Evolutionary conservation across 2,329 filamentous ascomycete genomes (phyloP), one percentile per base, ranked within the genome.

Genomic region (Macrophomina phaseolina): DNA sequence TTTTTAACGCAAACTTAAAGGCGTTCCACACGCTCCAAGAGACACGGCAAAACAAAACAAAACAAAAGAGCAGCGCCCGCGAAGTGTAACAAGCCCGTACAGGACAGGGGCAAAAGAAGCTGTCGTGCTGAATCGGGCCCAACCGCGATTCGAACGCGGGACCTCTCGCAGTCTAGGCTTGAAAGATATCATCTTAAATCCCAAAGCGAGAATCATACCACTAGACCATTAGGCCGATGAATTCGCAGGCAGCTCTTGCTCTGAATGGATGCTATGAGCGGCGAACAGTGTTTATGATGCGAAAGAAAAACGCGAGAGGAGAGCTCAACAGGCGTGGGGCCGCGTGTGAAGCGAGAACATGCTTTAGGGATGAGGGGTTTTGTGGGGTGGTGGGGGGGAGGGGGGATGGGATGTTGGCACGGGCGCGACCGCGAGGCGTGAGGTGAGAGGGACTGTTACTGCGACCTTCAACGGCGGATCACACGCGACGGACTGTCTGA

Each of bases 121-220:
- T 18, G 18, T 18, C 18, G 34, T 8, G 23, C 8, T 14, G 16
- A 34, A 61, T 32, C 23, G 56, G 56, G 56, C 42, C 40, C 30
- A 51, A 49, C 58, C 58, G 58, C 58, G 58, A 62, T 49, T 62
- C 63, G 63, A 65, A 65, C 63, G 63, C 63, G 63, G 63, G 63
- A 53, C 63, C 63, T 65, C 63, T 58, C 42, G 63, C 63, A 65
- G 6, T 28, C 18, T 45, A 64, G 62, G 7, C 9, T 11, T 32
- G 46, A 49, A 58, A 42, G 36, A 9, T 36, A 23, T 23, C 23
- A 23, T 23, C 23, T 23, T 23, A 23, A 23, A 1, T 18, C 65
- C 56, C 64, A 64, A 67, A 68, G 64, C 56, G 56, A 63, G 51
- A 68, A 67, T 66, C 61, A 70, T 63, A 67, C 61, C 58, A 68